These are phyloP conservation scores for Sicyos edulis DNA, from an alignment of 306 rosid genomes.

Conservation along the genomic window DNA sequence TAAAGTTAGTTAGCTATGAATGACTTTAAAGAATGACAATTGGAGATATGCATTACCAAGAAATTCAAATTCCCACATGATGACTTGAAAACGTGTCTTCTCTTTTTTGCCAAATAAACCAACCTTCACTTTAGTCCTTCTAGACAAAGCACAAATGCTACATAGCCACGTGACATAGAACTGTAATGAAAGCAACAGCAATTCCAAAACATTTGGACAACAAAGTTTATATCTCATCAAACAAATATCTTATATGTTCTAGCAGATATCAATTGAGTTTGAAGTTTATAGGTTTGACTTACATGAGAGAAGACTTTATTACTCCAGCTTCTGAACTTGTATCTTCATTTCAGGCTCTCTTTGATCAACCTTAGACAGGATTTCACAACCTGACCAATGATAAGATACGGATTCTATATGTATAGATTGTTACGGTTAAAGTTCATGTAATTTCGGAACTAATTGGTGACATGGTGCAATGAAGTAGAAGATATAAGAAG, in stretches of 20 bases:
- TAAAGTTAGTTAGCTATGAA: not conserved
- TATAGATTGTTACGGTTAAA: not conserved
- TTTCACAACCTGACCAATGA: not conserved
- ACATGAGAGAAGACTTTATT: too few species aligned
- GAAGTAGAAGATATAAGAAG: not conserved
- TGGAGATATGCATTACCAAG: not conserved
- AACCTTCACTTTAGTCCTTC: conserved; percentile 8
- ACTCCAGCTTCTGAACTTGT: not conserved
- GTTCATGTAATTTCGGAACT: not conserved
- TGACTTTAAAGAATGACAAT: conserved; percentile 7
- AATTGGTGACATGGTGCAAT: not conserved
- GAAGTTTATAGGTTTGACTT: too few species aligned
- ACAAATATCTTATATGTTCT: conserved; percentile 9
- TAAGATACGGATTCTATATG: conserved; percentile 6
- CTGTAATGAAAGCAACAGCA: conserved; percentile 9
- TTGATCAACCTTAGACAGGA: not conserved
- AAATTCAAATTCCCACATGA: not conserved
- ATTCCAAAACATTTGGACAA: not conserved
- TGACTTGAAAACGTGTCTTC: conserved; percentile 10
- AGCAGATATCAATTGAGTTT: too few species aligned
- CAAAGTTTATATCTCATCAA: conserved; percentile 2
- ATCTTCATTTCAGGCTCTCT: not conserved
- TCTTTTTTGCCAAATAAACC: not conserved
- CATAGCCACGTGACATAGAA: not conserved
- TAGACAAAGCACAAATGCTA: too few species aligned